A percentile compares a stretch with the other conserved stretches of the same genome.
These are phyloP conservation scores for Ambispora gerdemannii DNA, from an alignment of 192 early-diverging fungal species.

Conservation along the genomic window DNA sequence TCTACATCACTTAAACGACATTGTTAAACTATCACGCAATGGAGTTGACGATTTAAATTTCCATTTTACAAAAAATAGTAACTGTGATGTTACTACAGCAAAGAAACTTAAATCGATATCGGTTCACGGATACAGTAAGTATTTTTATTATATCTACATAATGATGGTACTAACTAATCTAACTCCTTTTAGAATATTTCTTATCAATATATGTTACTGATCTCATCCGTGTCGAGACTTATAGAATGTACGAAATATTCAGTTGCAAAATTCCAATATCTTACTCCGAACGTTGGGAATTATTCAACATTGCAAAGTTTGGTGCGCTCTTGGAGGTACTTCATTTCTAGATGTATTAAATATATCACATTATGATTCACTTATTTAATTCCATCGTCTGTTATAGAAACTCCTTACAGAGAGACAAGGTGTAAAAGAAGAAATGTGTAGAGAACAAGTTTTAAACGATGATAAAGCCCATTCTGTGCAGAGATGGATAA, in stretches of 20 bases:
- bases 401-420: conserved; percentile 7
- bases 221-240: background rate
- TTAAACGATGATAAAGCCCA: background rate
- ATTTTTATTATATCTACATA: background rate
- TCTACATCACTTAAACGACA: background rate
- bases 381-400: background rate
- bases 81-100: background rate
- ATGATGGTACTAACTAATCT: background rate
- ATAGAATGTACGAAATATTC: conserved; percentile 17
- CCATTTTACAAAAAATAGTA: background rate
- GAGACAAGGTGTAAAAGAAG: background rate
- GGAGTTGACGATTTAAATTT: conserved; percentile 17
- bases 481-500: conserved; percentile 3
- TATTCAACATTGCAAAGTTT: conserved; percentile 19
- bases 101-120: conserved; percentile 12
- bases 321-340: conserved; percentile 10
- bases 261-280: conserved; percentile 6
- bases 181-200: conserved; percentile 12
- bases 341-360: background rate
- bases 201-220: conserved; percentile 4
- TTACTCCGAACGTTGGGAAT: conserved; percentile 1
- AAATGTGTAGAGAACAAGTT: conserved; percentile 9
- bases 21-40: conserved; percentile 14
- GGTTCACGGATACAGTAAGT: conserved; percentile 21
- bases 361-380: background rate